Evolutionary conservation across 371 early-diverging fungal species (phyloP).

Genomic region (Mortierella sp.): DNA sequence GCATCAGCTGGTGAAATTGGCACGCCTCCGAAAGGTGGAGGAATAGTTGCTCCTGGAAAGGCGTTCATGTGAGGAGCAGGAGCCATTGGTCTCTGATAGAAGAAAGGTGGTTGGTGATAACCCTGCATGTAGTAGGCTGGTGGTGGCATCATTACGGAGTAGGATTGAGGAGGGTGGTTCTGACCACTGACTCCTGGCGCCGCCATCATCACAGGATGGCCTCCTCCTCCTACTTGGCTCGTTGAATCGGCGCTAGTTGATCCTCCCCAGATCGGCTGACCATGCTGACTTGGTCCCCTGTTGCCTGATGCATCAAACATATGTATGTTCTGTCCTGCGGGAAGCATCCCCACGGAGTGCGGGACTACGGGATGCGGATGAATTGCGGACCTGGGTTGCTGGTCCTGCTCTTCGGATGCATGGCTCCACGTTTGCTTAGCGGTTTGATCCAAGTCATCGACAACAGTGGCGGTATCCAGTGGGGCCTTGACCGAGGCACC

Average conservation of each 20-base stretch:
- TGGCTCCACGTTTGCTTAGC: not conserved
- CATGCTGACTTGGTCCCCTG: slow-evolving; percentile 14
- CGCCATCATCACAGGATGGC: slow-evolving; percentile 23
- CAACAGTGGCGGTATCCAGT: not conserved
- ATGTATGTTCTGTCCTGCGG: slow-evolving; percentile 13
- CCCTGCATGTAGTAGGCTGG: slow-evolving; percentile 28
- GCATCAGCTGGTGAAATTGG: slow-evolving; percentile 20
- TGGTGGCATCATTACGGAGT: slow-evolving; percentile 28
- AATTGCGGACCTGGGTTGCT: not conserved
- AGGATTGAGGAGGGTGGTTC: slow-evolving; percentile 22
- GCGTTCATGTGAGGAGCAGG: slow-evolving; percentile 31
- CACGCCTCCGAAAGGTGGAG: slow-evolving; percentile 20
- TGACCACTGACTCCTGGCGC: slow-evolving; percentile 11
- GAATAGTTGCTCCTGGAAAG: slow-evolving; percentile 22
- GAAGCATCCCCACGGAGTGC: not conserved
- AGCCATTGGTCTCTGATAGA: slow-evolving; percentile 27
- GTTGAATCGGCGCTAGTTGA: slow-evolving; percentile 3
- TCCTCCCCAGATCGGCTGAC: slow-evolving; percentile 25
- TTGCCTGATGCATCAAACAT: slow-evolving; percentile 9
- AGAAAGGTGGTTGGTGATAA: slow-evolving; percentile 24
- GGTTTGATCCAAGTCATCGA: not conserved
- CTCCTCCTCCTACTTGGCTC: slow-evolving; percentile 19
- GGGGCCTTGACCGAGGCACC: not conserved
- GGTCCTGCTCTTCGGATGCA: not conserved
- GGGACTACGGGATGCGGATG: not conserved